Percentiles rank a stretch among this genome's conserved stretches.
Evolutionary conservation across 371 early-diverging fungal species (phyloP).

Genomic region (Mortierella sp.): DNA sequence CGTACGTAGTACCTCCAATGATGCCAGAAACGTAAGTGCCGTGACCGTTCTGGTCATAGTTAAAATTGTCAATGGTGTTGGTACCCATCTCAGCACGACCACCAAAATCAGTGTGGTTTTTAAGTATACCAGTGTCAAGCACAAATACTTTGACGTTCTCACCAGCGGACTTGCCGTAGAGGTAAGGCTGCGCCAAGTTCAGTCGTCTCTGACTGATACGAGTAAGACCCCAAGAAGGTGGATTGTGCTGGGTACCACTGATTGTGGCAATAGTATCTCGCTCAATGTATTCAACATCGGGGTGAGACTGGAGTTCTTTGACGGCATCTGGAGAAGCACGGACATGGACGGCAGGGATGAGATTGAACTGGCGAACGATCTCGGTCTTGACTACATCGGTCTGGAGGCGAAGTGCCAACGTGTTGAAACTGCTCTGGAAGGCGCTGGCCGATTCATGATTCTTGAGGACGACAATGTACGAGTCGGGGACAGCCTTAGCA

Average conservation of each 20-base stretch:
- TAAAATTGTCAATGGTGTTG: constrained; percentile 61
- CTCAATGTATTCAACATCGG: constrained; percentile 64
- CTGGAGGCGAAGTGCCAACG: too few species aligned
- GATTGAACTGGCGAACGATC: constrained; percentile 21
- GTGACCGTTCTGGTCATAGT: constrained; percentile 56
- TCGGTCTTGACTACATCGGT: too few species aligned
- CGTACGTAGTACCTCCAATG: constrained; percentile 79
- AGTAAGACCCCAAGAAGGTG: constrained; percentile 70
- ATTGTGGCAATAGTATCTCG: constrained; percentile 57
- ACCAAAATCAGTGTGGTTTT: constrained; percentile 80
- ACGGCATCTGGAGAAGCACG: constrained; percentile 3
- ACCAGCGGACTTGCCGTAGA: constrained; percentile 64
- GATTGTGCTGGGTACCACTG: constrained; percentile 36
- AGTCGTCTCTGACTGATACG: constrained; percentile 60
- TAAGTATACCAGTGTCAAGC: constrained; percentile 80
- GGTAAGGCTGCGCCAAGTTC: constrained; percentile 40
- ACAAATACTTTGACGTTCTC: constrained; percentile 73
- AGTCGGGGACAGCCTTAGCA: constrained; percentile 32
- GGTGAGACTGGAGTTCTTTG: constrained; percentile 19
- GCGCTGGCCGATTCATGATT: constrained; percentile 5
- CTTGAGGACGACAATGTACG: constrained; percentile 38
- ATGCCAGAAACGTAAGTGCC: constrained; percentile 89
- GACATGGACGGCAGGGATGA: constrained; percentile 19
- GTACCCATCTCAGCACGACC: constrained; percentile 82
- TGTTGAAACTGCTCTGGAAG: too few species aligned